These are phyloP conservation scores for Roridomyces roridus DNA, from an alignment of 768 basidiomycete species.

Conservation along the genomic window DNA sequence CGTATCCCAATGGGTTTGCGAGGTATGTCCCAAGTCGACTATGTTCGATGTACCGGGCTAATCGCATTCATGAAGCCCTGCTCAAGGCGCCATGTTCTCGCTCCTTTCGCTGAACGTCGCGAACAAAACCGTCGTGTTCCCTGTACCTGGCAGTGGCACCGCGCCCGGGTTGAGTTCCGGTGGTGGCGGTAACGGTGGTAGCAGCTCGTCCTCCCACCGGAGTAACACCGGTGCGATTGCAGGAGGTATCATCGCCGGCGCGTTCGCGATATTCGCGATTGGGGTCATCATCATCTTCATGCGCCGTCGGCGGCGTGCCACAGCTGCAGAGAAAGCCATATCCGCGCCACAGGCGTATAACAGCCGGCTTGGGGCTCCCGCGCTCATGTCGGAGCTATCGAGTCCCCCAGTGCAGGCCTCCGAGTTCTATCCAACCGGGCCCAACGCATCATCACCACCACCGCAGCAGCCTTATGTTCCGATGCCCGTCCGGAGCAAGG, in stretches of 20 bases:
- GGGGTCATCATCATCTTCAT: conserved; percentile 6
- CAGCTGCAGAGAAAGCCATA: background rate
- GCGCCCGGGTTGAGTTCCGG: background rate
- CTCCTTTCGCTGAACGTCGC: conserved; percentile 30
- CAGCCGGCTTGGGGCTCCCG: too few relatives aligned
- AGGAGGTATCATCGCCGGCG: conserved; percentile 19
- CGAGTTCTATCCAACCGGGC: too few relatives aligned
- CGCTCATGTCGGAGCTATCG: too few relatives aligned
- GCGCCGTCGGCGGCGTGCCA: conserved; percentile 13
- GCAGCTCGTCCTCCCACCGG: too few relatives aligned
- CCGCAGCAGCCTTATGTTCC: too few relatives aligned
- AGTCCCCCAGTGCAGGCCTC: too few relatives aligned
- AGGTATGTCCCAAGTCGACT: conserved; percentile 15
- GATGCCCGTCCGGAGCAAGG: too few relatives aligned
- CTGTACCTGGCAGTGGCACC: background rate
- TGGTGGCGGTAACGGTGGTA: background rate
- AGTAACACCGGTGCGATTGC: conserved; percentile 21
- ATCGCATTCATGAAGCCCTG: conserved; percentile 31
- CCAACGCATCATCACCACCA: too few relatives aligned
- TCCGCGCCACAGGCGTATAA: background rate
- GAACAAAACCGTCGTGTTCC: conserved; percentile 12
- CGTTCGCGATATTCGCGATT: conserved; percentile 8
- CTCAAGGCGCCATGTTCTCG: conserved; percentile 40
- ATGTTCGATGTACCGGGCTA: background rate
- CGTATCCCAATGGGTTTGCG: conserved; percentile 22